These are phyloP conservation scores for Zea mays DNA, from an alignment of 176 grass and related monocot species.

Conservation along the genomic window Zm-B73-REFERENCE-NAM-5.0 NC_050098.1:1726501-1727000, in stretches of 20 bases:
- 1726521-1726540: constrained; percentile 66
- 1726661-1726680: constrained; percentile 76
- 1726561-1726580: constrained; percentile 37
- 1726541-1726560: constrained; percentile 43
- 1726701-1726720: constrained; percentile 67
- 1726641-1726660: constrained; percentile 67
- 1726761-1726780: constrained; percentile 73
- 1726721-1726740: constrained; percentile 56
- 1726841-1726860: constrained; percentile 26
- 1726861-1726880: constrained; percentile 20
- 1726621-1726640: constrained; percentile 78
- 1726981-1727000: constrained; percentile 56
- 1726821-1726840: constrained; percentile 55
- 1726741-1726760: constrained; percentile 80
- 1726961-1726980: constrained; percentile 48
- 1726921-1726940: constrained; percentile 37
- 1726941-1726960: constrained; percentile 57
- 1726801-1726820: constrained; percentile 57
- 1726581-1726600: constrained; percentile 81
- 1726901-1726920: constrained; percentile 47
- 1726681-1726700: constrained; percentile 65
- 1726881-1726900: constrained; percentile 36
- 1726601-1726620: constrained; percentile 74
- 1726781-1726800: constrained; percentile 84
- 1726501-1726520: constrained; percentile 94